These are phyloP conservation scores for Trametes pubescens DNA, from an alignment of 1,284 basidiomycete species.

Conservation along the genomic window DNA sequence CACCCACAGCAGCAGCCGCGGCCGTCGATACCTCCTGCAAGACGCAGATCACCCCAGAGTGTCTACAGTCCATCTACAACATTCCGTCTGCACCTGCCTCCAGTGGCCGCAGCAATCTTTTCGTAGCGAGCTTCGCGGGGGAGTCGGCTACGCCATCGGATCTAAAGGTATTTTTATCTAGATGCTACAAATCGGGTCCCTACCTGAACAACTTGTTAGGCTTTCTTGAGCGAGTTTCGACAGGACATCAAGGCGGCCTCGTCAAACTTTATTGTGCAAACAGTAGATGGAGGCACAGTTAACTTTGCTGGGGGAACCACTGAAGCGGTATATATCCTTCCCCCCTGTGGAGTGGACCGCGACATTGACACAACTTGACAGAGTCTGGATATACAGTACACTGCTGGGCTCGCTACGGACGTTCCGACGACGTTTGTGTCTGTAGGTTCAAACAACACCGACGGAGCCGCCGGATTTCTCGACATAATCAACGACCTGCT, in stretches of 20 bases:
- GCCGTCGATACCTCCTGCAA: conserved; percentile 48
- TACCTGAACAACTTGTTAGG: conserved; percentile 39
- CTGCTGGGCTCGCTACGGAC: conserved; percentile 53
- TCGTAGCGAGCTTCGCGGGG: conserved; percentile 61
- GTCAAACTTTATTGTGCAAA: not conserved
- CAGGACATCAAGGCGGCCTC: conserved; percentile 3
- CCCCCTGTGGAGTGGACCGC: not conserved
- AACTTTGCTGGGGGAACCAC: conserved; percentile 1
- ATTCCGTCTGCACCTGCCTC: conserved; percentile 53
- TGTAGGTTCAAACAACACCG: conserved; percentile 49
- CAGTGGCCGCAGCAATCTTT: conserved; percentile 54
- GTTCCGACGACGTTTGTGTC: conserved; percentile 44
- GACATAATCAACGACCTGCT: conserved; percentile 37
- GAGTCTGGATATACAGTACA: conserved; percentile 71
- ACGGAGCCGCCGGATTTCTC: conserved; percentile 34
- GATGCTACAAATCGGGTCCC: not conserved
- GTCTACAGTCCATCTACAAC: conserved; percentile 61
- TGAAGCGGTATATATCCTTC: conserved; percentile 45
- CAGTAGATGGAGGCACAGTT: not conserved
- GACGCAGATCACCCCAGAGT: conserved; percentile 56
- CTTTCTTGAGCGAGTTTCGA: conserved; percentile 55
- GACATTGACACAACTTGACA: conserved; percentile 27
- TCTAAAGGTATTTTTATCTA: conserved; percentile 45
- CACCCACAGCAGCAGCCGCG: conserved; percentile 29
- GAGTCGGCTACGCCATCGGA: conserved; percentile 60